Conservation (phyloP, 345 rosid genomes). For the Rhodomyrtus tomentosa region DNA sequence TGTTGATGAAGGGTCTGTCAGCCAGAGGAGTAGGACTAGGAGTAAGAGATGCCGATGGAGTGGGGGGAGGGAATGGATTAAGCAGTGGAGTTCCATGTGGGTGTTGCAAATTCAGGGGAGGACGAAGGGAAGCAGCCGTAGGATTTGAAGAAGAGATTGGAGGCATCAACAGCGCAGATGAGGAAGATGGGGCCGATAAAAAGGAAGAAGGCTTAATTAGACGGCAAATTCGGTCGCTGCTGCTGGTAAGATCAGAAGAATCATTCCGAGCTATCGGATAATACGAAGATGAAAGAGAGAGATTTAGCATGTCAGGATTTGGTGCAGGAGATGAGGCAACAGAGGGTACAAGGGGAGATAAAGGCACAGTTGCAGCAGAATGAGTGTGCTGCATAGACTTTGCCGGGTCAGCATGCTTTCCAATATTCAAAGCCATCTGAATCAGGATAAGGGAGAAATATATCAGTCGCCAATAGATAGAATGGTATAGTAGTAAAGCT, state of each 20-base stretch:
- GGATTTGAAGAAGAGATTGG: conserved; percentile 31
- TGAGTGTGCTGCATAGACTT: conserved; percentile 26
- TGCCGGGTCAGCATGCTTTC: conserved; percentile 19
- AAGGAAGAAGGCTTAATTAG: conserved; percentile 56
- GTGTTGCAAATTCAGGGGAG: conserved; percentile 41
- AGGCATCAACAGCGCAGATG: conserved; percentile 31
- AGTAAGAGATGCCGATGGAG: conserved; percentile 51
- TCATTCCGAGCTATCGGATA: conserved; percentile 15
- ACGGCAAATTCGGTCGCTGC: conserved; percentile 24
- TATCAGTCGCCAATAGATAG: neutral
- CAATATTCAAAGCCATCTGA: conserved; percentile 29
- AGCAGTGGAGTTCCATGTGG: conserved; percentile 57
- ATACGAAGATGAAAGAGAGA: conserved; percentile 24
- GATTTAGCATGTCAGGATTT: conserved; percentile 20
- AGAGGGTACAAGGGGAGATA: conserved; percentile 18
- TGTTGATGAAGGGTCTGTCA: conserved; percentile 23
- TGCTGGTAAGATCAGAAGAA: conserved; percentile 20
- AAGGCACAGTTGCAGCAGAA: conserved; percentile 21
- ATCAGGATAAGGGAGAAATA: neutral
- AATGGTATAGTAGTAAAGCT: neutral
- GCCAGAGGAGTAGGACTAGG: conserved; percentile 16
- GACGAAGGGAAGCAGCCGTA: conserved; percentile 17
- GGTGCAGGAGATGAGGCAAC: conserved; percentile 14
- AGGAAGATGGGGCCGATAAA: conserved; percentile 30
- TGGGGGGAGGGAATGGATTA: conserved; percentile 67